Conservation (phyloP, 768 basidiomycete species). For the Cantharellus anzutake region DNA sequence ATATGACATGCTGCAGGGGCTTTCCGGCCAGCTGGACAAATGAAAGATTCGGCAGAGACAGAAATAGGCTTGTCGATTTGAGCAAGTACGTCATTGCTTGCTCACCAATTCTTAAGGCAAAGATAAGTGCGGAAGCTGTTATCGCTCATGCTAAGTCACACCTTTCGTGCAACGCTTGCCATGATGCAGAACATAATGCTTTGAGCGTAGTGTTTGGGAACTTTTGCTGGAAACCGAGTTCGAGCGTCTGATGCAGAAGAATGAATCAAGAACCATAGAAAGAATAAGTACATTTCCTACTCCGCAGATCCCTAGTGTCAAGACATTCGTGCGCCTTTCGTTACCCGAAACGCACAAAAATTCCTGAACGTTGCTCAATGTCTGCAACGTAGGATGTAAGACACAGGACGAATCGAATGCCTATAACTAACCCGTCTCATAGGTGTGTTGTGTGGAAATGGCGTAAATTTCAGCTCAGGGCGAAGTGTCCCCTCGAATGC, state of each 20-base stretch:
- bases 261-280: background rate
- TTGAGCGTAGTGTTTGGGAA: conserved; percentile 52
- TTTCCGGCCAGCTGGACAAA: conserved; percentile 67
- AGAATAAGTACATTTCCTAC: background rate
- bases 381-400: too few relatives aligned
- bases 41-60: conserved; percentile 65
- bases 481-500: background rate
- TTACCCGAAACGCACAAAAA: too few relatives aligned
- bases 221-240: background rate
- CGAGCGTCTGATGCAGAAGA: background rate
- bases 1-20: conserved; percentile 16
- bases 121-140: background rate
- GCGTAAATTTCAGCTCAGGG: background rate
- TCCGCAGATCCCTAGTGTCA: too few relatives aligned
- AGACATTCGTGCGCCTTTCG: too few relatives aligned
- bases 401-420: too few relatives aligned
- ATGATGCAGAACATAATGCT: conserved; percentile 41
- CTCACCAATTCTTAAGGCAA: conserved; percentile 42
- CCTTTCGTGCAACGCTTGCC: conserved; percentile 48
- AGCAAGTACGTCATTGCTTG: conserved; percentile 64
- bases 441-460: background rate
- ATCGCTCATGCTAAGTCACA: conserved; percentile 12
- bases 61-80: conserved; percentile 51
- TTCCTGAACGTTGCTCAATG: too few relatives aligned
- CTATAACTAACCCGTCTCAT: background rate